Percentiles rank a stretch among this genome's conserved stretches.
Conservation (phyloP, 148 eudicot species). For the Chenopodium album region DNA sequence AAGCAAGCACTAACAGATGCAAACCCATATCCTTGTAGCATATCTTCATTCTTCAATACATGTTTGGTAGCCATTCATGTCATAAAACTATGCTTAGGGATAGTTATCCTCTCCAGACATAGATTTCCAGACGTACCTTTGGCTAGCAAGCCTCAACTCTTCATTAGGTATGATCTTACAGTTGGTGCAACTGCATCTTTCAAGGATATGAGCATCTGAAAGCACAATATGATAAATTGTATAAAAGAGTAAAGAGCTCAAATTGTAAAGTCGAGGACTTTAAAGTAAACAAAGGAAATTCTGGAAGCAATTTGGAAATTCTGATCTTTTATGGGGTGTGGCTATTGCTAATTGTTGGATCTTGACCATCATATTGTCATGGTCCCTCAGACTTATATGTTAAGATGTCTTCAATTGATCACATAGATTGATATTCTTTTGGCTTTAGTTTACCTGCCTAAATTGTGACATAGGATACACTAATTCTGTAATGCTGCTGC, state of each 20-base stretch:
- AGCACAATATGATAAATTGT: background rate
- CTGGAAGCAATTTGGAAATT: background rate
- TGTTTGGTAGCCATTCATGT: no score
- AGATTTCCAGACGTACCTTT: no score
- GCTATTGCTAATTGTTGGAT: background rate
- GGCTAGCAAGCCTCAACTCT: no score
- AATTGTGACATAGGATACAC: no score
- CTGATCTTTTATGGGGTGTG: background rate
- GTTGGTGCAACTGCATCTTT: background rate
- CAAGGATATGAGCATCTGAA: background rate
- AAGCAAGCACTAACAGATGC: no score
- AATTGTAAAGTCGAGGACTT: background rate
- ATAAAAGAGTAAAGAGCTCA: background rate
- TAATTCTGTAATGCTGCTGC: background rate
- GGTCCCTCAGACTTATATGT: background rate
- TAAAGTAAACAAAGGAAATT: no score
- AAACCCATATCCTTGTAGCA: no score
- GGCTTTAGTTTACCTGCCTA: no score
- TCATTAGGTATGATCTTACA: background rate
- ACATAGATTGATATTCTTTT: background rate
- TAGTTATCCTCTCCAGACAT: no score
- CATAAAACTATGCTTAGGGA: no score
- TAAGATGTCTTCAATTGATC: background rate
- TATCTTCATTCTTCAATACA: no score
- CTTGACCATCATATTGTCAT: background rate